phyloP scores from a whole-genome alignment of 345 rosid genomes.

The Brassica cretica region DNA sequence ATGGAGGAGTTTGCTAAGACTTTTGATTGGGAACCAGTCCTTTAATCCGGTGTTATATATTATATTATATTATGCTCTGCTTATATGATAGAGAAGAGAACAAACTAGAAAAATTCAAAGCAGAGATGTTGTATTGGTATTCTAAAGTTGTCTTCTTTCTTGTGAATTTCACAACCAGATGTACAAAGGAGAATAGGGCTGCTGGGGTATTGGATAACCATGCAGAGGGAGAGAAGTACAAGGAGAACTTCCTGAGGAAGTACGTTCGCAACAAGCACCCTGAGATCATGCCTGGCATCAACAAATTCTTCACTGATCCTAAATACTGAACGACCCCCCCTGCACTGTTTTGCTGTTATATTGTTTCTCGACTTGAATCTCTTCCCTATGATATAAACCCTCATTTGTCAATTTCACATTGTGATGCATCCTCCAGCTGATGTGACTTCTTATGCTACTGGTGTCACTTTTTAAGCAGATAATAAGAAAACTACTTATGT shows the following conservation, averaged over 20 bases:
- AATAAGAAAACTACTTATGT: conserved; percentile 16
- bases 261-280: conserved; percentile 69
- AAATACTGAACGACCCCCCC: conserved; percentile 34
- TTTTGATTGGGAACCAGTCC: not conserved
- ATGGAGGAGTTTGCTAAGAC: not conserved
- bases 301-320: conserved; percentile 86
- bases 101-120: not conserved
- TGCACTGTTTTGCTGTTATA: not conserved
- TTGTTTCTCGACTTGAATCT: conserved; percentile 20
- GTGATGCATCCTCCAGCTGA: conserved; percentile 12
- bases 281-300: conserved; percentile 88
- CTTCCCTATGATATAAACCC: not conserved
- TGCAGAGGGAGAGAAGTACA: conserved; percentile 79
- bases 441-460: conserved; percentile 11
- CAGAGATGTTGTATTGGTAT: not conserved
- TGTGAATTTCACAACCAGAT: conserved; percentile 46
- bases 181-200: conserved; percentile 77
- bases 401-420: conserved; percentile 6
- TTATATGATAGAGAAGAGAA: not conserved
- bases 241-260: conserved; percentile 73
- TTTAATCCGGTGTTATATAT: not conserved
- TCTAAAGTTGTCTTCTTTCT: not conserved
- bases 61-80: too few relatives aligned
- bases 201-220: conserved; percentile 90
- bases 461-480: conserved; percentile 14